Base-by-base conservation (phyloP, 331 rosid species). In the Stylosanthes scabra region DNA sequence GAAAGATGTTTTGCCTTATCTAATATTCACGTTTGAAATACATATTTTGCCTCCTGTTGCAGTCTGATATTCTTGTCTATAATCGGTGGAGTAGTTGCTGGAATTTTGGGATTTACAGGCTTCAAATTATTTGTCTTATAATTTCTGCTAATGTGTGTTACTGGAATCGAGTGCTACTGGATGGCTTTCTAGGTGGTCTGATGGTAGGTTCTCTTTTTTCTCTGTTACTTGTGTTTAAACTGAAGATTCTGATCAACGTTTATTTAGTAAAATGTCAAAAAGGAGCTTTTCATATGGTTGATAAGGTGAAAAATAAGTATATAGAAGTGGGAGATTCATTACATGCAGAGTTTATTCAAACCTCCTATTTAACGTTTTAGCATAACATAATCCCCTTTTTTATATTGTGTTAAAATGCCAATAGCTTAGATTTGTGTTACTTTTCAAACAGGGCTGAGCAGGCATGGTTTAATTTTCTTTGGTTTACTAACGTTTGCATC, bases 1-100 rank as follows among this genome's bases (percentile, higher is more conserved):
- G 5, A 52, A 37, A 6, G 13, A 27, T 74, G 47, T 58, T 14
- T 41, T 20, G 16, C 29, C 20, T 25, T 42, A 4, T 65, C n/a
- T n/a, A n/a, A n/a, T n/a, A 11, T 46, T 63, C 51, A 9, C 34
- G 37, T 63, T 63, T 8, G 7, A 42, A 42, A 63, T 9, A 20
- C 81, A 61, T 31, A 10, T n/a, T 57, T 65, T 37, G 27, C 37
- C 64, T 81, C 61, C 61, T 65, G n/a, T 61, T 82, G 93, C 89
- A 93, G 98, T 83, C 97, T 97, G 58, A 93, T 96, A 51, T 93
- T 93, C 74, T 81, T 93, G 91, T 89, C 97, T 66, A 91, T 91
- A 74, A 86, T 93, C 52, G 89, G 96, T 3, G 98, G 98, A 13
- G 92, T 91, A 74, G 84, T 91, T 88, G 98, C 97, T 81, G 99